Evolutionary conservation across 108 stramenopile genomes (phyloP).

Genomic region (Cyclostephanos tholiformis): DNA sequence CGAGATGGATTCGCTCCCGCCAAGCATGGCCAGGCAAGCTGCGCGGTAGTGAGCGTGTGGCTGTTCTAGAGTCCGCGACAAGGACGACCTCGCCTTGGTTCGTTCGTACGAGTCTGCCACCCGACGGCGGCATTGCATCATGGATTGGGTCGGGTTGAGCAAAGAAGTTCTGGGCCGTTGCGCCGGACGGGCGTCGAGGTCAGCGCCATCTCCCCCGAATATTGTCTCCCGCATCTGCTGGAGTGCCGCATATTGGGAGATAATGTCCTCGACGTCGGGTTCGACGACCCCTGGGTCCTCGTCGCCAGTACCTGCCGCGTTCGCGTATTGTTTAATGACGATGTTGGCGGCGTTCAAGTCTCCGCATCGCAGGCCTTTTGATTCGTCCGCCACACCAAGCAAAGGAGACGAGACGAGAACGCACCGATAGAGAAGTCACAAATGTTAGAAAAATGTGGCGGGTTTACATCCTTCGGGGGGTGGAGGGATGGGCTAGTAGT

Average conservation of each 20-base stretch:
- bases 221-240: slow-evolving; percentile 34
- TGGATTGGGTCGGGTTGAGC: slow-evolving; percentile 25
- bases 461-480: background rate
- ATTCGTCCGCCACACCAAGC: background rate
- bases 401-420: background rate
- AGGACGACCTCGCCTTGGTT: slow-evolving; percentile 14
- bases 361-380: slow-evolving; percentile 16
- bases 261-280: slow-evolving; percentile 21
- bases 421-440: background rate
- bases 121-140: slow-evolving; percentile 32
- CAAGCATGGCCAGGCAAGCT: slow-evolving; percentile 47
- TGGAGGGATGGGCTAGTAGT: background rate
- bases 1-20: slow-evolving; percentile 46
- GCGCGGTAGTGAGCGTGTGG: slow-evolving; percentile 20
- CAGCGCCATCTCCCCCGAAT: slow-evolving; percentile 23
- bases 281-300: slow-evolving; percentile 27
- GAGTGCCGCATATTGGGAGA: slow-evolving; percentile 24
- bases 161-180: slow-evolving; percentile 1
- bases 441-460: background rate
- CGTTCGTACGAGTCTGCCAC: slow-evolving; percentile 46
- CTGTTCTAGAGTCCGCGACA: background rate
- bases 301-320: background rate
- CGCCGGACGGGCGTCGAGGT: background rate
- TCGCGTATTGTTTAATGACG: slow-evolving; percentile 13
- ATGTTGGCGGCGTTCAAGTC: slow-evolving; percentile 13